A percentile compares a stretch with the other conserved stretches of the same genome.
Conservation (phyloP, 2,329 filamentous ascomycete genomes). For the Aspergillus tubingensis region DNA sequence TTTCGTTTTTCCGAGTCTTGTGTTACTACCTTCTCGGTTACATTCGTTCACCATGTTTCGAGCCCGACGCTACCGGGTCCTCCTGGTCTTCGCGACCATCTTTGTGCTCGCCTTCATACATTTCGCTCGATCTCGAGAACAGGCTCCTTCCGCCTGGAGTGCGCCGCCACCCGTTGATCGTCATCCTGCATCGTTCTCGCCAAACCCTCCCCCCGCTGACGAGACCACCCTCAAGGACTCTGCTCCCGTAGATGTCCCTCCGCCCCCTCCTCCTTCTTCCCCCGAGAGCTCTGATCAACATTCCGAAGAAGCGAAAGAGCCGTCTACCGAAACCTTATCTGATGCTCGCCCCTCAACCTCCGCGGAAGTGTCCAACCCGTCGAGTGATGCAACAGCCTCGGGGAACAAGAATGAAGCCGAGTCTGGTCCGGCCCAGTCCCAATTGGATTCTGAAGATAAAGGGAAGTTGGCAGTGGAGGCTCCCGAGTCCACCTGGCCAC, state of each 20-base stretch:
- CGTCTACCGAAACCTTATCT: background rate
- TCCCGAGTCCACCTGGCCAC: conserved; percentile 27
- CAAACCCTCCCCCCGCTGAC: conserved; percentile 14
- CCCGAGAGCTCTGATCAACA: background rate
- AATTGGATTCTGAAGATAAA: conserved; percentile 31
- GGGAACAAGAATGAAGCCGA: conserved; percentile 11
- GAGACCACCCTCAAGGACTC: conserved; percentile 4
- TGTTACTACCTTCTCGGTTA: background rate
- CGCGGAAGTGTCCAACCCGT: conserved; percentile 1
- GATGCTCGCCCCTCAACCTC: conserved; percentile 4
- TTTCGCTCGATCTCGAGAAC: conserved; percentile 50
- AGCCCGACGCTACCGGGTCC: conserved; percentile 51
- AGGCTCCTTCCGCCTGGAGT: conserved; percentile 13
- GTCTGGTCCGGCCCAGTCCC: background rate
- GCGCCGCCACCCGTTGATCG: conserved; percentile 19
- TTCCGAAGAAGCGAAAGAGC: background rate
- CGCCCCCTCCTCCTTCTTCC: conserved; percentile 15
- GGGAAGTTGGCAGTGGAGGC: conserved; percentile 36
- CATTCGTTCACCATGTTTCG: conserved; percentile 45
- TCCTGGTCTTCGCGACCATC: conserved; percentile 48
- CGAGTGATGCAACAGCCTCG: conserved; percentile 5
- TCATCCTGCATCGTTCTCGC: conserved; percentile 13
- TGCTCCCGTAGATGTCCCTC: conserved; percentile 9
- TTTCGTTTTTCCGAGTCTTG: conserved; percentile 7
- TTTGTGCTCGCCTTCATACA: conserved; percentile 52